Evolutionary conservation across 176 grass and related monocot genomes (phyloP).

Genomic region (Phoenix dactylifera): DNA sequence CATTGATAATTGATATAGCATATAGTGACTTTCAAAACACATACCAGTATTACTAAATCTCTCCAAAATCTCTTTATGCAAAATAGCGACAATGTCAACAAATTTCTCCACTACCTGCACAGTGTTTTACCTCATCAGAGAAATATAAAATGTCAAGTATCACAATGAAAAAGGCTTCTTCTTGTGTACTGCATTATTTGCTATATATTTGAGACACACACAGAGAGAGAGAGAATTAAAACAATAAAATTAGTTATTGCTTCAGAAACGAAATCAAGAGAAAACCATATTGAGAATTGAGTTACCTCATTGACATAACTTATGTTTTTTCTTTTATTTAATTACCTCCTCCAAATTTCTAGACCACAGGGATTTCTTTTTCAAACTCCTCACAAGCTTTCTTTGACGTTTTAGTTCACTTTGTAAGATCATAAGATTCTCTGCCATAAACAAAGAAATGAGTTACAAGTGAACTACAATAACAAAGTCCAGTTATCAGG

Average conservation of each 20-base stretch:
- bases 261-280: too few species aligned
- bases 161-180: too few species aligned
- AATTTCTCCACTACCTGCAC: slow-evolving; percentile 90
- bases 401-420: slow-evolving; percentile 88
- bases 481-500: not conserved
- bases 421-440: slow-evolving; percentile 79
- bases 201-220: too few species aligned
- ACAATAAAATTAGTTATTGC: too few species aligned
- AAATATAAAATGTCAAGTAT: too few species aligned
- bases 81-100: slow-evolving; percentile 64
- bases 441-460: slow-evolving; percentile 24
- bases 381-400: slow-evolving; percentile 82
- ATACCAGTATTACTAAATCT: slow-evolving; percentile 53
- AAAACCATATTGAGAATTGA: too few species aligned
- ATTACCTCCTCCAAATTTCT: slow-evolving; percentile 80
- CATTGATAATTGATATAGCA: too few species aligned
- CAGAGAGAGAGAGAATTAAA: too few species aligned
- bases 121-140: slow-evolving; percentile 3
- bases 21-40: not conserved
- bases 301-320: too few species aligned
- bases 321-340: not conserved
- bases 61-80: slow-evolving; percentile 65
- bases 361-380: slow-evolving; percentile 95
- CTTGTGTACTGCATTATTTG: too few species aligned
- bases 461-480: not conserved